Conservation (phyloP, 1,284 basidiomycete species). For the Wallemia ichthyophaga region DNA sequence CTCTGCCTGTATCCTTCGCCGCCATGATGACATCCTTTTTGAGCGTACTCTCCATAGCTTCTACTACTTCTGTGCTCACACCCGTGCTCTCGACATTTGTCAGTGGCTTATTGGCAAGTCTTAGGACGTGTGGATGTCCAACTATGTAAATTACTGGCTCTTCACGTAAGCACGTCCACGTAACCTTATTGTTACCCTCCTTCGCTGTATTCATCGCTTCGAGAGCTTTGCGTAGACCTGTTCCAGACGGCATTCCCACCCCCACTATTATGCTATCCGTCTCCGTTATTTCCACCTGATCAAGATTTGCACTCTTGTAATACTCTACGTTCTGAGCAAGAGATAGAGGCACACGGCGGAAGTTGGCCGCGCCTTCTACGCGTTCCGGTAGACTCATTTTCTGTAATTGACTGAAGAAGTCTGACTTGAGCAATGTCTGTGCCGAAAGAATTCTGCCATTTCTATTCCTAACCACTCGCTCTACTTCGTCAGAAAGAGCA, state of each 20-base stretch:
- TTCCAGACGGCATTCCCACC: conserved; percentile 65
- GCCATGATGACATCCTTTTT: conserved; percentile 73
- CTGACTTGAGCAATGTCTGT: conserved; percentile 83
- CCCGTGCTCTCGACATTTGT: conserved; percentile 89
- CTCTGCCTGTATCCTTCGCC: conserved; percentile 36
- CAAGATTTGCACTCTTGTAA: neutral
- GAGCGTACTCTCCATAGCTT: conserved; percentile 66
- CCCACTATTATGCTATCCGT: conserved; percentile 47
- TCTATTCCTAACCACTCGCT: neutral
- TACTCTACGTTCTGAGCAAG: conserved; percentile 12
- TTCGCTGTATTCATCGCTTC: conserved; percentile 48
- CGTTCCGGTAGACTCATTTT: conserved; percentile 86
- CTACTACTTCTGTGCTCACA: conserved; percentile 69
- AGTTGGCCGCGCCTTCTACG: conserved; percentile 76
- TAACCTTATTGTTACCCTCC: conserved; percentile 35
- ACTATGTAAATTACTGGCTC: conserved; percentile 83
- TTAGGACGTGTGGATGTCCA: conserved; percentile 69
- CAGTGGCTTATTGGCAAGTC: conserved; percentile 60
- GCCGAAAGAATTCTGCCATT: conserved; percentile 43
- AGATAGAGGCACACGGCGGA: conserved; percentile 42
- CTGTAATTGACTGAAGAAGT: conserved; percentile 78
- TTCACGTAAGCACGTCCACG: conserved; percentile 71
- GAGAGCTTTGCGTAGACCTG: conserved; percentile 55
- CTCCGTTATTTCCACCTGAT: conserved; percentile 8
- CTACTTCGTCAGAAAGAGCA: conserved; percentile 24